phyloP scores from a whole-genome alignment of 2,329 filamentous ascomycete genomes.

The Rutstroemia sydowiana region DNA sequence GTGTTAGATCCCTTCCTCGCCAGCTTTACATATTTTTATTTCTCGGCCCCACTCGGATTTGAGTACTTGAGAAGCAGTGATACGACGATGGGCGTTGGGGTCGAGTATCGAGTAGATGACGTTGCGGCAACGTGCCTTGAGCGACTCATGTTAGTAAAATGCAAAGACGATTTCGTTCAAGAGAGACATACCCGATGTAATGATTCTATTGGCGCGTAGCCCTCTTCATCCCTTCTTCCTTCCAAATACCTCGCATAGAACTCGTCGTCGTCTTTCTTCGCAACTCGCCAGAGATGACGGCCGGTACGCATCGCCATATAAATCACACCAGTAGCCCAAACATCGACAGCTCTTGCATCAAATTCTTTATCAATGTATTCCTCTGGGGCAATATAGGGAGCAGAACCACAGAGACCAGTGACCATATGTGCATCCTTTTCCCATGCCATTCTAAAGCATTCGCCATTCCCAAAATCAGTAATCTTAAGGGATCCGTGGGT shows the following conservation, averaged over 20 bases:
- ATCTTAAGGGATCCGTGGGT: slow-evolving; percentile 92
- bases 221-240: slow-evolving; percentile 86
- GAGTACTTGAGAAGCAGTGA: slow-evolving; percentile 92
- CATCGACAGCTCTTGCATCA: slow-evolving; percentile 92
- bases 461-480: slow-evolving; percentile 96
- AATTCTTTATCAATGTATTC: slow-evolving; percentile 95
- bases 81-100: slow-evolving; percentile 83
- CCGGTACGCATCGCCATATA: slow-evolving; percentile 99
- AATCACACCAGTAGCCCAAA: slow-evolving; percentile 97
- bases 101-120: slow-evolving; percentile 98
- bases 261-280: slow-evolving; percentile 93
- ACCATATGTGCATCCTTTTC: slow-evolving; percentile 98
- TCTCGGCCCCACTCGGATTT: slow-evolving; percentile 98
- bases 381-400: slow-evolving; percentile 94
- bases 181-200: slow-evolving; percentile 65
- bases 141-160: slow-evolving; percentile 13
- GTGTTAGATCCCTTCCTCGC: slow-evolving; percentile 81
- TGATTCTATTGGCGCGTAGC: slow-evolving; percentile 93
- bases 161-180: slow-evolving; percentile 2
- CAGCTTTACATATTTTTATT: slow-evolving; percentile 93
- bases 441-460: slow-evolving; percentile 99
- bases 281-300: slow-evolving; percentile 92
- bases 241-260: slow-evolving; percentile 94
- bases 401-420: slow-evolving; percentile 89
- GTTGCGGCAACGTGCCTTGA: slow-evolving; percentile 88